Percentiles rank a stretch among this genome's conserved stretches.
phyloP scores from a whole-genome alignment of 352 stramenopile genomes.

The Phytopythium sindhum region DNA sequence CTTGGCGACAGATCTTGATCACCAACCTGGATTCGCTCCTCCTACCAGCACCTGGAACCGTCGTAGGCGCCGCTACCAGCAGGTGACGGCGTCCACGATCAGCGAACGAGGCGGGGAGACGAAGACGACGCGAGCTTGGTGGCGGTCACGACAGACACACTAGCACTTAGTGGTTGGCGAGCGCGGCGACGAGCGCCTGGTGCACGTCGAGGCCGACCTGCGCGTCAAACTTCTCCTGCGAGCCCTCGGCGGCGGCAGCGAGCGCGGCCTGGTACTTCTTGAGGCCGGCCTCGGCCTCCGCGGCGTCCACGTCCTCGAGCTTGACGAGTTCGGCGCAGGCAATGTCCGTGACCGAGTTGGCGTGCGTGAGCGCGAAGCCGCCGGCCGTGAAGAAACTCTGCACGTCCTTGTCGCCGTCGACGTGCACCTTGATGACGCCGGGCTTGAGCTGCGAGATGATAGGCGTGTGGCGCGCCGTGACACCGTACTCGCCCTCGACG shows the following conservation, averaged over 20 bases:
- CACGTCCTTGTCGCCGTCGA: slow-evolving; percentile 79
- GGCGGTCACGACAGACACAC: background rate
- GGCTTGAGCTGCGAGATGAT: slow-evolving; percentile 97
- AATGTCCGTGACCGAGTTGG: slow-evolving; percentile 96
- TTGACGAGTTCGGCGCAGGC: slow-evolving; percentile 96
- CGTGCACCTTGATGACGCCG: slow-evolving; percentile 89
- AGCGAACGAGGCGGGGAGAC: background rate
- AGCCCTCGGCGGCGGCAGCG: slow-evolving; percentile 78
- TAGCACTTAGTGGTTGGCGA: slow-evolving; percentile 62
- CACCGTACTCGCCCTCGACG: slow-evolving; percentile 95
- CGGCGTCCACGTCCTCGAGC: slow-evolving; percentile 94
- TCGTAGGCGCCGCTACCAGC: too few relatives aligned
- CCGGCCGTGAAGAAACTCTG: slow-evolving; percentile 98
- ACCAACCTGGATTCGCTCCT: background rate
- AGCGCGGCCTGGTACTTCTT: slow-evolving; percentile 90
- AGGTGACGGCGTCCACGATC: too few relatives aligned
- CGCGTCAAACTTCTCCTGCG: slow-evolving; percentile 89
- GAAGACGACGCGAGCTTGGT: background rate
- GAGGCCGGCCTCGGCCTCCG: slow-evolving; percentile 85
- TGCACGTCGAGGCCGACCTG: slow-evolving; percentile 96
- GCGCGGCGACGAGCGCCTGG: slow-evolving; percentile 88
- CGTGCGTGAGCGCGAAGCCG: slow-evolving; percentile 96
- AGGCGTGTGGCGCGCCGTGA: slow-evolving; percentile 95
- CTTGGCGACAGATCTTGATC: background rate
- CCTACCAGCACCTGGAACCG: background rate